These are phyloP conservation scores for Cryptococcus jaspeensis DNA, from an alignment of 1,284 basidiomycete species.

Conservation along the genomic window DNA sequence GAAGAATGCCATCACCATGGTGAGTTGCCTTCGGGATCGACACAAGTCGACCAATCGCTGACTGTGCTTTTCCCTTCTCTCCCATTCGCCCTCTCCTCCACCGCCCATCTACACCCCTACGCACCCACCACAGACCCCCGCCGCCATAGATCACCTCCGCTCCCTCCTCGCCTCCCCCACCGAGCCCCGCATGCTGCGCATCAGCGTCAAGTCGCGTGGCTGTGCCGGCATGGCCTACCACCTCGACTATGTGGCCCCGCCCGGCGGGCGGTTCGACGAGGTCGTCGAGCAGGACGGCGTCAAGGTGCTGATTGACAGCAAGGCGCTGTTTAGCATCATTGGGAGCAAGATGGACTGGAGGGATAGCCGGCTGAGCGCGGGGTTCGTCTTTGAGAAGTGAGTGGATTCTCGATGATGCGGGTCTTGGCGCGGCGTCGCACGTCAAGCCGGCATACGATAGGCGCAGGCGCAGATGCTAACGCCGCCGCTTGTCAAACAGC, in stretches of 20 bases:
- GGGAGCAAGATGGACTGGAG: slow-evolving; percentile 99
- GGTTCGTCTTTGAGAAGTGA: slow-evolving; percentile 50
- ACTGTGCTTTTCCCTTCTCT: neutral
- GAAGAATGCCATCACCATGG: slow-evolving; percentile 80
- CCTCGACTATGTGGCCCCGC: slow-evolving; percentile 89
- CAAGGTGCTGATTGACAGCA: slow-evolving; percentile 91
- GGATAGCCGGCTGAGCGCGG: slow-evolving; percentile 75
- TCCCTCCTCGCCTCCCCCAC: slow-evolving; percentile 58
- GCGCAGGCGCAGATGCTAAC: neutral
- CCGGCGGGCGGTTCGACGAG: slow-evolving; percentile 88
- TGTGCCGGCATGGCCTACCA: slow-evolving; percentile 98
- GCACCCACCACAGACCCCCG: slow-evolving; percentile 63
- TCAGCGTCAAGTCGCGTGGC: slow-evolving; percentile 97
- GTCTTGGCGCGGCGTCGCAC: no score
- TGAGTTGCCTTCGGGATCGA: slow-evolving; percentile 52
- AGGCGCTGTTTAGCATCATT: slow-evolving; percentile 96
- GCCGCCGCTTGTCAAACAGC: slow-evolving; percentile 9
- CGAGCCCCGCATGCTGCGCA: slow-evolving; percentile 83
- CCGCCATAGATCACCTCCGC: slow-evolving; percentile 70
- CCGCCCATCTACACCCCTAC: neutral
- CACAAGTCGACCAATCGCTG: neutral
- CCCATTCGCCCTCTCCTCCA: slow-evolving; percentile 1
- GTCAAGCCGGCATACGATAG: no score
- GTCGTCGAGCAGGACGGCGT: slow-evolving; percentile 95
- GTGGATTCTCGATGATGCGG: slow-evolving; percentile 3